Evolutionary conservation across 2,329 filamentous ascomycete genomes (phyloP), one percentile per base, ranked within the genome.

Genomic region (Colletotrichum liriopes): DNA sequence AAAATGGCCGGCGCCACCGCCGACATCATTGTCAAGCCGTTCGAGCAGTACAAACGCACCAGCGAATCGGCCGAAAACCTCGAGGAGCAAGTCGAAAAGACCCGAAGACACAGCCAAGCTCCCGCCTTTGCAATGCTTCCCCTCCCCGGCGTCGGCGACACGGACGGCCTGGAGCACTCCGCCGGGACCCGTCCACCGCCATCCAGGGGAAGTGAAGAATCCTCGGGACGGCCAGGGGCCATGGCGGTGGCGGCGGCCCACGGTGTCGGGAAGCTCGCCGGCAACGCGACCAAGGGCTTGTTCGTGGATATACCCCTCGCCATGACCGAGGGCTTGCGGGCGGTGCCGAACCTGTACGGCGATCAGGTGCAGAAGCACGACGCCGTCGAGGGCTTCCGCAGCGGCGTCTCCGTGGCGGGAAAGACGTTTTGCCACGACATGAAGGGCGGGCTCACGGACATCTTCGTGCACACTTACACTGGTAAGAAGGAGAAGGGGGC

Each of bases 261-360:
- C 90, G 2, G 86, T 86, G 0, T 89, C 88, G 73, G 88, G 88
- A 4, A 84, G 89, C 23, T 93, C 26, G 86, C 91, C 20, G 64
- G 66, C 9, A 88, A 87, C 47, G 89, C 90, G 37, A 85, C 89
- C 0, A 82, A 93, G 58, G 90, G 90, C 73, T 87, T 90, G 0
- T 92, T 93, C 5, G 74, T 76, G 2, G 72, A 73, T 29, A 74
- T 76, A 0, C 74, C 74, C 2, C 55, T 76, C 18, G 74, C 74
- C 1, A 74, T 71, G 26, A 74, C 74, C 2, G 74, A 76, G 43
- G 74, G 74, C 11, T 52, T 75, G 26, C 65, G 74, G n/a, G 74
- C 72, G 1, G 74, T 75, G 11, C 74, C 74, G 2, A 68, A 70
- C 43, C 54, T 76, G 5, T 75, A 72, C 60, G 74, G 74, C 1